Evolutionary conservation across 2,329 filamentous ascomycete genomes (phyloP).

Genomic region (Alternaria novae-zelandiae): DNA sequence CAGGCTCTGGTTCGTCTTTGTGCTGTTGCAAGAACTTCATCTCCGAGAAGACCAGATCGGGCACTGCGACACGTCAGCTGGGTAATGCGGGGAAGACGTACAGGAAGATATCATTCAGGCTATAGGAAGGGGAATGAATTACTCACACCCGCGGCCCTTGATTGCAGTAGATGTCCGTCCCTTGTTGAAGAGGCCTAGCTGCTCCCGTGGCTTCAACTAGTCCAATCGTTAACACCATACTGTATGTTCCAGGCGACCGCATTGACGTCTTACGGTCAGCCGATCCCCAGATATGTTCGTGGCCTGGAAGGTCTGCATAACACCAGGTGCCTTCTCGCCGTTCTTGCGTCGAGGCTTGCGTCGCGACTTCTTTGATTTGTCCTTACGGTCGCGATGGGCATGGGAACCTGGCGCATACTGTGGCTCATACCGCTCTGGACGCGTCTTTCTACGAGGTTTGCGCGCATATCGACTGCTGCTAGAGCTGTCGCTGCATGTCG

Average conservation of each 20-base stretch:
- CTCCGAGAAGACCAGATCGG: constrained; percentile 59
- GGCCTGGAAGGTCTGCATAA: constrained; percentile 54
- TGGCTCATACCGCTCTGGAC: constrained; percentile 52
- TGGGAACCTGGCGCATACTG: constrained; percentile 47
- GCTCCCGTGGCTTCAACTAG: constrained; percentile 53
- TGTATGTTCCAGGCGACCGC: constrained; percentile 4
- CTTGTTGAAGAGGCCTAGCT: constrained; percentile 57
- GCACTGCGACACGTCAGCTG: constrained; percentile 49
- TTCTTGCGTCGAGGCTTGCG: constrained; percentile 47
- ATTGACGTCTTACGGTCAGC: constrained; percentile 52
- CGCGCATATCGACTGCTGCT: constrained; percentile 48
- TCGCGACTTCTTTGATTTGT: constrained; percentile 40
- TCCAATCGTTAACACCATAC: constrained; percentile 32
- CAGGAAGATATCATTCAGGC: not conserved
- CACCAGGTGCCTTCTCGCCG: constrained; percentile 42
- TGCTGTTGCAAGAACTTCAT: constrained; percentile 56
- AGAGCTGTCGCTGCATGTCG: constrained; percentile 19
- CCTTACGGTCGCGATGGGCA: constrained; percentile 21
- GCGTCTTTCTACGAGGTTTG: constrained; percentile 55
- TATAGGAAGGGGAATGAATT: constrained; percentile 5
- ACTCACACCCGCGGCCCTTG: constrained; percentile 52
- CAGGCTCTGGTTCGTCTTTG: constrained; percentile 32
- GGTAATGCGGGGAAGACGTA: constrained; percentile 7
- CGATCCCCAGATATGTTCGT: constrained; percentile 54
- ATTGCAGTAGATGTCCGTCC: constrained; percentile 56